phyloP scores from a whole-genome alignment of 805 yeast genomes.

The Kazachstania bromeliacearum region DNA sequence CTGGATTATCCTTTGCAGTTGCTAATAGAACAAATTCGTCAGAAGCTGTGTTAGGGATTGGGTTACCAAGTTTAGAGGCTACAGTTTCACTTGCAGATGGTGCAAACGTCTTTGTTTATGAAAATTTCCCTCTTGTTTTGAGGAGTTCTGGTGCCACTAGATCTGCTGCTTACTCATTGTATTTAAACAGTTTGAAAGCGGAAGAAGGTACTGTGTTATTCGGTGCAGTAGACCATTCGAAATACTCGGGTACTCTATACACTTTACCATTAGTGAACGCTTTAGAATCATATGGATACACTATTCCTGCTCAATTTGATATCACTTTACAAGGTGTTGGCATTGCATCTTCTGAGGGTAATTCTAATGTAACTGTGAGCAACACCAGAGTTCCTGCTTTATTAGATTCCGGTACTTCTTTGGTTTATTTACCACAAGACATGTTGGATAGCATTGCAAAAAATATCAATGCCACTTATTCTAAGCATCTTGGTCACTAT shows the following conservation, averaged over 20 bases:
- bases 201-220: constrained; percentile 37
- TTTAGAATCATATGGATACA: constrained; percentile 9
- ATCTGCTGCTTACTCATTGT: constrained; percentile 35
- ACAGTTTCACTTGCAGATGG: constrained; percentile 35
- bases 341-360: constrained; percentile 15
- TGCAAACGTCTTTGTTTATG: constrained; percentile 3
- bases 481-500: constrained; percentile 37
- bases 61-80: constrained; percentile 53
- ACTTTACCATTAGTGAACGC: constrained; percentile 27
- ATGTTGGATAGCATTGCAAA: constrained; percentile 31
- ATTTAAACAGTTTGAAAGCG: constrained; percentile 37
- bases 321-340: constrained; percentile 31
- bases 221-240: constrained; percentile 35
- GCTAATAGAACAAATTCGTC: constrained; percentile 29
- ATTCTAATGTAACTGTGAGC: constrained; percentile 16
- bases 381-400: constrained; percentile 31
- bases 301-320: constrained; percentile 21
- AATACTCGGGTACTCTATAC: constrained; percentile 29
- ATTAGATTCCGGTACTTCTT: constrained; percentile 38
- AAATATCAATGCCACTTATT: constrained; percentile 37
- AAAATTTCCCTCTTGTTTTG: constrained; percentile 15
- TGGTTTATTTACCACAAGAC: constrained; percentile 36
- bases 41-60: constrained; percentile 42
- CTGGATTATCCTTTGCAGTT: constrained; percentile 25
- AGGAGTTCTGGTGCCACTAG: constrained; percentile 32